Conservation (phyloP, 2,329 filamentous ascomycete species). For the Claviceps digitariae region DNA sequence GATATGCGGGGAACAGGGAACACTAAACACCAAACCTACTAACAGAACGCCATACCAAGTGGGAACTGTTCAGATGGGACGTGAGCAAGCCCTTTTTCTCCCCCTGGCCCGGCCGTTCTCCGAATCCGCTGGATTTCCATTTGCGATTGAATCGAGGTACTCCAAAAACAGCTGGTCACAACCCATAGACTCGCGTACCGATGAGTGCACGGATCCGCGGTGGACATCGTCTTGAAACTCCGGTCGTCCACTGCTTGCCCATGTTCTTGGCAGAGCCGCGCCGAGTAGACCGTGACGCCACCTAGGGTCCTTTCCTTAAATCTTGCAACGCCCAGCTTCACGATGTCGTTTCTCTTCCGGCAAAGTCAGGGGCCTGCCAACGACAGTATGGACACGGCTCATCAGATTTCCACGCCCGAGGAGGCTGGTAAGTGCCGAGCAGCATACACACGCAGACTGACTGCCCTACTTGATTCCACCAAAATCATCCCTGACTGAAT, state of each 20-base stretch:
- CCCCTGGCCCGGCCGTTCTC: background rate
- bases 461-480: background rate
- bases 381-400: conserved; percentile 27
- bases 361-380: conserved; percentile 13
- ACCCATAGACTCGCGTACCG: background rate
- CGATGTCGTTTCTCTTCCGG: conserved; percentile 24
- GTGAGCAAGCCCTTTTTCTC: background rate
- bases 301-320: background rate
- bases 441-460: background rate
- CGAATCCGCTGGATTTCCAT: background rate
- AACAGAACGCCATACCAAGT: background rate
- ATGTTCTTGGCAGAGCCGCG: background rate
- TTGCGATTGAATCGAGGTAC: background rate
- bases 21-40: background rate
- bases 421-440: conserved; percentile 44
- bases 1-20: conserved; percentile 12
- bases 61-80: background rate
- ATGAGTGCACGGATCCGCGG: background rate
- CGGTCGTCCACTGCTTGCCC: background rate
- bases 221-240: background rate
- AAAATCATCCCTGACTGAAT: background rate
- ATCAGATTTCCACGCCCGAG: conserved; percentile 43
- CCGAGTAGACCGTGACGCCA: background rate
- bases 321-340: background rate
- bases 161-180: background rate